Evolutionary conservation across 306 rosid genomes (phyloP).

Genomic region (Cicer judaicum): DNA sequence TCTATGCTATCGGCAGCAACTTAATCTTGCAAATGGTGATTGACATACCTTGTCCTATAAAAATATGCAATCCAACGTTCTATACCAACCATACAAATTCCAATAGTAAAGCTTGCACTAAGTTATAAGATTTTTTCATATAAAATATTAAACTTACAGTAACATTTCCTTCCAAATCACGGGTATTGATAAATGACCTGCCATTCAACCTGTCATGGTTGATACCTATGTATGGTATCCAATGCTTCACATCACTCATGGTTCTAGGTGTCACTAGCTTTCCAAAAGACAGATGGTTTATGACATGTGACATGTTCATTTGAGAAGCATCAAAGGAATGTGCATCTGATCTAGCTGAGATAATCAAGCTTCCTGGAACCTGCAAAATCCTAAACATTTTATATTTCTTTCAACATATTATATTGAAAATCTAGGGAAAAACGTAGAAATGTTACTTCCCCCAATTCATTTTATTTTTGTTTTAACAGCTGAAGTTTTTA

Average conservation of each 20-base stretch:
- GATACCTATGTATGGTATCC: constrained; percentile 80
- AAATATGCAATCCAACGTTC: constrained; percentile 31
- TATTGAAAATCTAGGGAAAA: constrained; percentile 8
- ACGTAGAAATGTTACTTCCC: constrained; percentile 16
- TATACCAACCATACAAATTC: constrained; percentile 29
- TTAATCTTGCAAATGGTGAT: constrained; percentile 9
- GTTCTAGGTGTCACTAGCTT: constrained; percentile 66
- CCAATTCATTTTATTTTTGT: constrained; percentile 11
- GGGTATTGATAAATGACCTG: constrained; percentile 76
- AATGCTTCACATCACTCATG: constrained; percentile 70
- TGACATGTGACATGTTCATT: constrained; percentile 95
- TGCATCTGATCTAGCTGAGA: constrained; percentile 86
- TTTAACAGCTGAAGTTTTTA: constrained; percentile 3
- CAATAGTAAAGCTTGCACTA: constrained; percentile 28
- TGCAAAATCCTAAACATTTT: constrained; percentile 48
- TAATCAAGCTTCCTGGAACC: constrained; percentile 91
- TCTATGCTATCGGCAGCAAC: constrained; percentile 25
- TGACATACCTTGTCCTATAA: constrained; percentile 10
- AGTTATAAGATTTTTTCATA: constrained; percentile 14
- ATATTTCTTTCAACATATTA: constrained; percentile 37
- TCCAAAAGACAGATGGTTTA: constrained; percentile 83
- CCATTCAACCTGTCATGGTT: constrained; percentile 90
- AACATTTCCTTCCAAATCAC: constrained; percentile 71
- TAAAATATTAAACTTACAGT: constrained; percentile 73
- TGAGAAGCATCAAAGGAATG: constrained; percentile 94